Percentiles rank a stretch among this genome's conserved stretches.
Conservation (phyloP, 257 asterid genomes). For the Rauvolfia tetraphylla region DNA sequence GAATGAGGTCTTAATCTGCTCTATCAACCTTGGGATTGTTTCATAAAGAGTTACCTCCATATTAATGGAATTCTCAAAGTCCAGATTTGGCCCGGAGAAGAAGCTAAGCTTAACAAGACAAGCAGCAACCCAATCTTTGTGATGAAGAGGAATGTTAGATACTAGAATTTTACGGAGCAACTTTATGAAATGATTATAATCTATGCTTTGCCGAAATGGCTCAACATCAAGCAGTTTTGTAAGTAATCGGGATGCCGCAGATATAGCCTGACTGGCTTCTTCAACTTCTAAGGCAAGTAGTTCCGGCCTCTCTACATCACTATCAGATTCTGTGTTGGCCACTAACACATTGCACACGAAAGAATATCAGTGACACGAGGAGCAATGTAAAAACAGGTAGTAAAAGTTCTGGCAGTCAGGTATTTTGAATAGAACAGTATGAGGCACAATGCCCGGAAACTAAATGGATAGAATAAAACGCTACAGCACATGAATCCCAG, state of each 20-base stretch:
- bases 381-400: not conserved
- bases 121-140: constrained; percentile 83
- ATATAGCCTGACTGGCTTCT: constrained; percentile 68
- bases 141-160: constrained; percentile 49
- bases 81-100: constrained; percentile 28
- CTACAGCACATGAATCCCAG: not conserved
- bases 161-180: constrained; percentile 52
- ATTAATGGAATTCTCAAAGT: constrained; percentile 40
- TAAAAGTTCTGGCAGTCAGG: not conserved
- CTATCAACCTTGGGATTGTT: constrained; percentile 70
- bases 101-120: constrained; percentile 65
- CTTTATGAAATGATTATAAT: constrained; percentile 34
- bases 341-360: constrained; percentile 13
- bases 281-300: constrained; percentile 49
- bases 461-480: not conserved
- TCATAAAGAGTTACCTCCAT: constrained; percentile 67
- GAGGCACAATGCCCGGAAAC: not conserved
- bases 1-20: constrained; percentile 44
- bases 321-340: constrained; percentile 32
- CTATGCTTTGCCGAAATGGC: constrained; percentile 29
- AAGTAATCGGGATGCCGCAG: constrained; percentile 65
- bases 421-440: not conserved
- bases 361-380: not conserved
- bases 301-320: constrained; percentile 42
- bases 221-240: constrained; percentile 54